Evolutionary conservation across 345 rosid genomes (phyloP).

Genomic region (Microthlaspi erraticum): DNA sequence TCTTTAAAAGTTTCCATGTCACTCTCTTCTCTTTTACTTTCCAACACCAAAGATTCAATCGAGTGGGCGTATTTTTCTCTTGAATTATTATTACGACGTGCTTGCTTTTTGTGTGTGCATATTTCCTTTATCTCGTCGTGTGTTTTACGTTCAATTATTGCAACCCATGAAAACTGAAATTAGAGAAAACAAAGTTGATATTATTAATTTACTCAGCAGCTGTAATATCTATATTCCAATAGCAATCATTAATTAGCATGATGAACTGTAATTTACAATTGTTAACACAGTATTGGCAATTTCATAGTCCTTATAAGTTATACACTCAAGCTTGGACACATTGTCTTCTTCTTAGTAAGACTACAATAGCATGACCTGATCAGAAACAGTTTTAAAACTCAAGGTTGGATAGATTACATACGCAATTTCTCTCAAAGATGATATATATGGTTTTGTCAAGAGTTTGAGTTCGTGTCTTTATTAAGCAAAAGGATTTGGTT

Average conservation of each 20-base stretch:
- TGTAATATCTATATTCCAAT: too few species aligned
- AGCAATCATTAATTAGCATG: too few species aligned
- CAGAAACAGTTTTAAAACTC: background rate
- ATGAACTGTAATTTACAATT: too few species aligned
- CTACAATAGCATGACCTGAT: background rate
- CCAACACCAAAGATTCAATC: conserved; percentile 39
- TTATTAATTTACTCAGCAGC: too few species aligned
- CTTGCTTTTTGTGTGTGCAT: conserved; percentile 8
- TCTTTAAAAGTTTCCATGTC: conserved; percentile 34
- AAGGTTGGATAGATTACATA: background rate
- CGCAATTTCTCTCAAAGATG: background rate
- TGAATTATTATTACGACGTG: conserved; percentile 24
- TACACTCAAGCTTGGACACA: background rate
- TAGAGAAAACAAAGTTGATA: too few species aligned
- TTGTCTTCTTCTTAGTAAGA: background rate
- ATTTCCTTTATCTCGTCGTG: background rate
- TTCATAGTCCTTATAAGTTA: background rate
- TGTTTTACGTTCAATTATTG: conserved; percentile 31
- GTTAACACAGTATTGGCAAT: background rate
- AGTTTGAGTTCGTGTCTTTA: conserved; percentile 2
- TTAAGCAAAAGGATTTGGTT: background rate
- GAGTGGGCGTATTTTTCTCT: conserved; percentile 25
- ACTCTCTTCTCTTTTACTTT: conserved; percentile 41
- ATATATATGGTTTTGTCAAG: background rate
- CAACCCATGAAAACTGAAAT: background rate